Conservation (phyloP, 73 alveolate genomes). For the Paramecium primaurelia region DNA sequence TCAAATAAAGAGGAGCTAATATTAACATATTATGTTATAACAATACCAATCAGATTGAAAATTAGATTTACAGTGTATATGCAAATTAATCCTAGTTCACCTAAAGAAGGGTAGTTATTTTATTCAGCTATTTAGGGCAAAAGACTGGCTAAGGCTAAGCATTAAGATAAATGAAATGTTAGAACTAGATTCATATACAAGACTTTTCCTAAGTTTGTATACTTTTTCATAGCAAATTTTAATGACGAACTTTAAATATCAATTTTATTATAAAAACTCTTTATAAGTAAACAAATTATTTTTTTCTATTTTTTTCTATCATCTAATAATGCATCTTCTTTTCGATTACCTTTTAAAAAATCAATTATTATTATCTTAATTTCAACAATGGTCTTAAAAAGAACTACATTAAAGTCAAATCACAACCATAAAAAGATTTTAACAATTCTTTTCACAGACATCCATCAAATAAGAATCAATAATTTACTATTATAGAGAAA, state of each 20-base stretch:
- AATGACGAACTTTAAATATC: neutral
- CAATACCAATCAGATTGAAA: neutral
- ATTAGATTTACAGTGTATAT: neutral
- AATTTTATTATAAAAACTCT: neutral
- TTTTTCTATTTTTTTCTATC: neutral
- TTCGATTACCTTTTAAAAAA: too few species aligned
- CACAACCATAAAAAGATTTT: too few species aligned
- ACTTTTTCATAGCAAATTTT: neutral
- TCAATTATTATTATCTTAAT: too few species aligned
- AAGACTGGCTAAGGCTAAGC: neutral
- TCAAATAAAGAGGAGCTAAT: neutral
- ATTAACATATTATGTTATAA: neutral
- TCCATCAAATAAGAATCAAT: neutral
- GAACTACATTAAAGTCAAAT: too few species aligned
- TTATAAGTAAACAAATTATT: neutral
- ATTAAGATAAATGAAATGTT: constrained; percentile 11
- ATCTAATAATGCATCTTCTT: neutral
- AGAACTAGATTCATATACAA: neutral
- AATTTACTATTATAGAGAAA: too few species aligned
- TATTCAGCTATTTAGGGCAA: neutral
- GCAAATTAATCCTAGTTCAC: neutral
- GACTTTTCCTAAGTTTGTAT: neutral
- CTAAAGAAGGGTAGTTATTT: neutral
- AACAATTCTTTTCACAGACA: neutral
- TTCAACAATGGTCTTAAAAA: too few species aligned